These are phyloP conservation scores for Sesbania bispinosa DNA, from an alignment of 306 rosid species.

Conservation along the genomic window DNA sequence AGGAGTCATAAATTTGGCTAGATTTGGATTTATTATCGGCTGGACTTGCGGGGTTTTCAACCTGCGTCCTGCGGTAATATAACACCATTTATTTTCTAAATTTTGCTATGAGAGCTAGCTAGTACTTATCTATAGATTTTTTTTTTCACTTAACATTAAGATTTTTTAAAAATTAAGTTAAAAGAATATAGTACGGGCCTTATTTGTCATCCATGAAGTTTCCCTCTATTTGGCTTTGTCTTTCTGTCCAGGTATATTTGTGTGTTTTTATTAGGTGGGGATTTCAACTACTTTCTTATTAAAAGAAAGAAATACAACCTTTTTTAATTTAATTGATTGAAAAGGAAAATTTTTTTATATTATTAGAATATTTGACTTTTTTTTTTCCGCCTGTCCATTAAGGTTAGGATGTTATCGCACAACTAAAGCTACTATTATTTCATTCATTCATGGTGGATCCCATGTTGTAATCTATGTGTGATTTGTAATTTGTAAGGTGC, in stretches of 20 bases:
- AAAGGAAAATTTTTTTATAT: neutral
- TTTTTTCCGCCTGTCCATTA: neutral
- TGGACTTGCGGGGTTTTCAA: conserved; percentile 41
- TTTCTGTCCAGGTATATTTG: neutral
- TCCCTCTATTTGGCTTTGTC: conserved; percentile 11
- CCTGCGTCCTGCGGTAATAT: too few species aligned
- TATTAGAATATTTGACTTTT: neutral
- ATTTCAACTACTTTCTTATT: conserved; percentile 9
- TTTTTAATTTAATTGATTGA: conserved; percentile 6
- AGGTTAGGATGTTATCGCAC: conserved; percentile 4
- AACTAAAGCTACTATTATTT: conserved; percentile 7
- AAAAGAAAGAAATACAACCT: neutral
- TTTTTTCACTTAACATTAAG: neutral
- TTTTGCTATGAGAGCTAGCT: too few species aligned
- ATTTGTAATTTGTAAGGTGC: neutral
- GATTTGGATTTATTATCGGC: conserved; percentile 47
- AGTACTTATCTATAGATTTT: too few species aligned
- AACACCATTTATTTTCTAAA: conserved; percentile 22
- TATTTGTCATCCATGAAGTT: neutral
- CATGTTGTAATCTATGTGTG: conserved; percentile 2
- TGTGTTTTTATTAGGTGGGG: neutral
- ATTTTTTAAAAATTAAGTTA: neutral
- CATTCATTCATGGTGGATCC: conserved; percentile 24
- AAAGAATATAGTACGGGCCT: neutral
- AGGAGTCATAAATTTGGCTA: conserved; percentile 32